These are phyloP conservation scores for Neofusicoccum cordaticola DNA, from an alignment of 2,329 filamentous ascomycete species.

Conservation along the genomic window DNA sequence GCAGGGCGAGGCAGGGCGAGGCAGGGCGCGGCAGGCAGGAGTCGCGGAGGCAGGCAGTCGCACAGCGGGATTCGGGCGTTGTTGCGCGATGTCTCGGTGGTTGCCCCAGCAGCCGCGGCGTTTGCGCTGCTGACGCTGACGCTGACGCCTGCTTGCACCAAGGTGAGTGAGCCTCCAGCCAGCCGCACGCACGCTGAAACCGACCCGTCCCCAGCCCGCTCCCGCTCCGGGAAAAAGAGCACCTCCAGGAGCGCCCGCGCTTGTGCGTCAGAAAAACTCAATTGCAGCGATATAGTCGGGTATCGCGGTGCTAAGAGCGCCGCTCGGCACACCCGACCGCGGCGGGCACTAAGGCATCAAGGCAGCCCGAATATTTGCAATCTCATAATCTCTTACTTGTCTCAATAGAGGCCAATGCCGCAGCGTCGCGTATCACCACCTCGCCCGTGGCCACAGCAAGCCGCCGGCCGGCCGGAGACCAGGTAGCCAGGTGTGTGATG, in stretches of 20 bases:
- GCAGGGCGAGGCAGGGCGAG: neutral
- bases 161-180: no score
- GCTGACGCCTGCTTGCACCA: neutral
- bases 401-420: neutral
- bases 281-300: neutral
- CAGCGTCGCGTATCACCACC: neutral
- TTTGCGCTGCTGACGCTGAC: neutral
- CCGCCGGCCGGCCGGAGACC: neutral
- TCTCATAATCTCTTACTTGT: no score
- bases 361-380: neutral
- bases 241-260: neutral
- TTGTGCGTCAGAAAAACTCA: neutral
- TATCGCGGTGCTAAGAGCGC: neutral
- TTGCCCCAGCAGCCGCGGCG: neutral
- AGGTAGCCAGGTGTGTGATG: neutral
- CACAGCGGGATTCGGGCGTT: neutral
- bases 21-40: neutral
- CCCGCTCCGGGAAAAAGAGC: neutral
- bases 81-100: neutral
- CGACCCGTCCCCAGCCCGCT: neutral
- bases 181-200: neutral
- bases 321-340: neutral
- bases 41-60: neutral
- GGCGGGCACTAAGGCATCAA: neutral
- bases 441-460: neutral